Percentiles rank a stretch among this genome's conserved stretches.
Conservation (phyloP, 2,329 filamentous ascomycete species). For the Colletotrichum gloeosporioides region DNA sequence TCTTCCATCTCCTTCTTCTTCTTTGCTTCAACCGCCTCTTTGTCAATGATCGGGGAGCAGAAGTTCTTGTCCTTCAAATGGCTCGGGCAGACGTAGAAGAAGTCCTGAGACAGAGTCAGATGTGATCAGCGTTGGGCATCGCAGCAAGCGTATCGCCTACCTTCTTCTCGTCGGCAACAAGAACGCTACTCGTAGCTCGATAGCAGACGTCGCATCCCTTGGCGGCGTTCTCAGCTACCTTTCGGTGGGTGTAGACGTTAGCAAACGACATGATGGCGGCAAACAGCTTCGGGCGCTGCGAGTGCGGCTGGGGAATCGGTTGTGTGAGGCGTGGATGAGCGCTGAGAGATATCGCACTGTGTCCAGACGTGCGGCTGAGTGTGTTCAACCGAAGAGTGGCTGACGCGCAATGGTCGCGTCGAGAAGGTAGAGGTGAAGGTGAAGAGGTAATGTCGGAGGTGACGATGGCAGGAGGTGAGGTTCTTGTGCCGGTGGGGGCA, state of each 20-base stretch:
- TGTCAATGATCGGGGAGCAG: conserved; percentile 76
- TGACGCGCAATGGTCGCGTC: background rate
- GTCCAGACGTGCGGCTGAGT: background rate
- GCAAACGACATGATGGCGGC: conserved; percentile 59
- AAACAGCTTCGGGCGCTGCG: background rate
- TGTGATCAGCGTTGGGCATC: background rate
- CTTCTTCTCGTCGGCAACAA: conserved; percentile 90
- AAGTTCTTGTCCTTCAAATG: conserved; percentile 88
- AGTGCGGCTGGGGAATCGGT: background rate
- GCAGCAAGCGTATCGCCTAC: conserved; percentile 46
- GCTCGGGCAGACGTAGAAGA: conserved; percentile 86
- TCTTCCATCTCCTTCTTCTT: conserved; percentile 70
- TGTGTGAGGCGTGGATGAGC: background rate
- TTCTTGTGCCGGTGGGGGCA: background rate
- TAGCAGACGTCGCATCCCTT: conserved; percentile 92
- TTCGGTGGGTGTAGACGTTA: conserved; percentile 85
- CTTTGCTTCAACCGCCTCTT: conserved; percentile 67
- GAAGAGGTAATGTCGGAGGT: background rate
- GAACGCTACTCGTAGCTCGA: conserved; percentile 84
- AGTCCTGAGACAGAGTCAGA: conserved; percentile 59
- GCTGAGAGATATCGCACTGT: background rate
- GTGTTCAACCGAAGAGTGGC: background rate
- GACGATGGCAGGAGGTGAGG: background rate
- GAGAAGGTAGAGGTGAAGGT: background rate
- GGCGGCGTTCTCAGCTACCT: conserved; percentile 82